Evolutionary conservation across 148 eudicot species (phyloP), one percentile per base, ranked within the genome.

Genomic region (Rheum nobile): DNA sequence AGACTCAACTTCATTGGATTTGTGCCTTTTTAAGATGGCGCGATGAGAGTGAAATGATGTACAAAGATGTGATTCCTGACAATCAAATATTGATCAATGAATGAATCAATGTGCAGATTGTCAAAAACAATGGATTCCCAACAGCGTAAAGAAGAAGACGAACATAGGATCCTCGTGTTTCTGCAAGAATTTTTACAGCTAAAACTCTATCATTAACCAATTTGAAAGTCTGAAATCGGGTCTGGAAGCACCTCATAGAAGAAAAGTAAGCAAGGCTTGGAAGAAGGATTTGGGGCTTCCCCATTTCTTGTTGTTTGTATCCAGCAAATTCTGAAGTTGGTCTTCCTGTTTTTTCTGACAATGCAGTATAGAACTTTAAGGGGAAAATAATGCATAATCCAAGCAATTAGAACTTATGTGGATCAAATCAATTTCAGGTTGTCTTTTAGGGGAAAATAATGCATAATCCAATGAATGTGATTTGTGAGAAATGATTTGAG

Each of bases 211-310:
- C 21, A 65, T 65, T 11, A 7, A 32, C 39, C 70, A 16, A 57
- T 57, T 57, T 57, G 34, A 26, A 28, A 54, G 61, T 61, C 37
- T 12, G 17, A 13, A 29, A 35, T 8, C 12, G 21, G 41, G 70
- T 7, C 32, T 65, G 41, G 41, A 73, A 35, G 50, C 75, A 80
- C 67, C 63, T 85, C 79, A 90, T 14, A 93, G 84, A 69, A 92
- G 91, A 76, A 90, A 87, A 47, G 98, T 80, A 72, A 86, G 75
- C 42, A 93, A 84, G 57, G 96, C 90, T 80, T 90, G 96, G 61
- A 93, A 80, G 70, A 93, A 85, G 28, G 94, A 88, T 82, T 90
- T 93, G 19, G 89, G 86, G 65, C 75, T 77, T 46, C 79, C 85
- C 85, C 86, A 83, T 74, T 77, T 76, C 73, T 84, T 78, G 46